Base-by-base conservation (phyloP, 345 rosid genomes). In the Salix suchowensis region DNA sequence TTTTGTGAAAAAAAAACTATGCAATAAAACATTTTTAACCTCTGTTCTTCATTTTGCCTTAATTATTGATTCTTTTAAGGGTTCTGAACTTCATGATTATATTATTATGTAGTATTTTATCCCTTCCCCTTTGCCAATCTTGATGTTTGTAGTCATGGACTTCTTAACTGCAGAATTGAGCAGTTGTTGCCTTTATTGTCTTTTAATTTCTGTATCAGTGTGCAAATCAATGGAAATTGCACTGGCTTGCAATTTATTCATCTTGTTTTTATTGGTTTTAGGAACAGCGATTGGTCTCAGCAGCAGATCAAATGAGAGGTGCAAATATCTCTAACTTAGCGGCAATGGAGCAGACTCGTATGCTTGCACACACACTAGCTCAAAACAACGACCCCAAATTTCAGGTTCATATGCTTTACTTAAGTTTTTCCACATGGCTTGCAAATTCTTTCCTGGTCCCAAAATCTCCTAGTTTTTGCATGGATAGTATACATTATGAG, bases 301-400 rank as follows among this genome's bases (percentile, higher is more conserved):
- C 91, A 48, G 52, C 73, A 30, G 90, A 82, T 83, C 92, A 84
- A 84, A 86, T 88, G 90, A 82, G 94, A 84, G 90, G 92, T 69
- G 87, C 83, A 76, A 85, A 86, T 61, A 78, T 87, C 65, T 82
- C 90, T 76, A 89, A 80, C 83, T 78, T 88, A 71, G 94, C 96
- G 74, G 94, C 98, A 72, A 92, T 90, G 94, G 97, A 96, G 92
- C 99, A 96, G 86, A 94, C 93, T 77, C 98, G 93, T 40, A 87
- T 89, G 92, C 99, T 96, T 77, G 98, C 98, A 5, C 91, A 90
- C 80, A 96, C 98, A 42, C 83, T 96, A 78, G 89, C 97, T 73
- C 97, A 90, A 84, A 93, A 94, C 73, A 81, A 84, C 77, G 94
- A 94, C 75, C 99, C 99, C 5, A 96, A 96, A 82, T 94, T 93